phyloP scores from a whole-genome alignment of 1,139 yeast genomes.

The Saccharomyces hybrid region DNA sequence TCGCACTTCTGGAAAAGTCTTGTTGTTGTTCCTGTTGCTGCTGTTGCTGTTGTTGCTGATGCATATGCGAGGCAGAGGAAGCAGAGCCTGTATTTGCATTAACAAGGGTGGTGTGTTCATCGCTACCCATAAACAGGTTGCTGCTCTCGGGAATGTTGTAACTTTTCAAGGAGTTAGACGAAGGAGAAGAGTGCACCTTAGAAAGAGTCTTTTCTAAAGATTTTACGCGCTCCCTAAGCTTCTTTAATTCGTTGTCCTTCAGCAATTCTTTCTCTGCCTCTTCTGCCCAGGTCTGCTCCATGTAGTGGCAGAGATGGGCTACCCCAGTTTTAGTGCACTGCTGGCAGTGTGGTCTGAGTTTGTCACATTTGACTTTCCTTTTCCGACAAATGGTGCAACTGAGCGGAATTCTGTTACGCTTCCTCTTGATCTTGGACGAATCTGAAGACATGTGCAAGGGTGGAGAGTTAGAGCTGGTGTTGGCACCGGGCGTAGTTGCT shows the following conservation, averaged over 20 bases:
- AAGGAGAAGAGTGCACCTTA: slow-evolving; percentile 21
- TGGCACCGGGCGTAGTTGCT: neutral
- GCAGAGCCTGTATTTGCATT: neutral
- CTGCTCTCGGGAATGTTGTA: slow-evolving; percentile 14
- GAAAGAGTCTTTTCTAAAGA: slow-evolving; percentile 27
- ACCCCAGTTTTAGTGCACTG: slow-evolving; percentile 67
- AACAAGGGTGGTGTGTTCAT: neutral
- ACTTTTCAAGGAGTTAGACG: slow-evolving; percentile 1
- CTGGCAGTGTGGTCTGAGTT: slow-evolving; percentile 54
- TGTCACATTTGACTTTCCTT: slow-evolving; percentile 51
- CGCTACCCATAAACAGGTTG: slow-evolving; percentile 8
- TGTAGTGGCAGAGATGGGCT: slow-evolving; percentile 63
- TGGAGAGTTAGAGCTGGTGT: neutral
- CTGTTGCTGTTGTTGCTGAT: neutral
- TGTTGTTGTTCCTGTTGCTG: neutral
- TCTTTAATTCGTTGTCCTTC: slow-evolving; percentile 31
- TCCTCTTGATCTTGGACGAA: slow-evolving; percentile 24
- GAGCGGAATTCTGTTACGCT: slow-evolving; percentile 42
- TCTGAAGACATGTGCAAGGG: neutral
- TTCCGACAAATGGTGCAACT: slow-evolving; percentile 43
- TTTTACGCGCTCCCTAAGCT: slow-evolving; percentile 29
- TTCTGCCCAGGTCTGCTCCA: slow-evolving; percentile 51
- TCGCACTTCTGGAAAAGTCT: neutral
- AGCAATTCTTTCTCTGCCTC: slow-evolving; percentile 45
- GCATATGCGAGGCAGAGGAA: neutral